Base-by-base conservation (phyloP, 345 rosid genomes). In the Syzygium jambos region DNA sequence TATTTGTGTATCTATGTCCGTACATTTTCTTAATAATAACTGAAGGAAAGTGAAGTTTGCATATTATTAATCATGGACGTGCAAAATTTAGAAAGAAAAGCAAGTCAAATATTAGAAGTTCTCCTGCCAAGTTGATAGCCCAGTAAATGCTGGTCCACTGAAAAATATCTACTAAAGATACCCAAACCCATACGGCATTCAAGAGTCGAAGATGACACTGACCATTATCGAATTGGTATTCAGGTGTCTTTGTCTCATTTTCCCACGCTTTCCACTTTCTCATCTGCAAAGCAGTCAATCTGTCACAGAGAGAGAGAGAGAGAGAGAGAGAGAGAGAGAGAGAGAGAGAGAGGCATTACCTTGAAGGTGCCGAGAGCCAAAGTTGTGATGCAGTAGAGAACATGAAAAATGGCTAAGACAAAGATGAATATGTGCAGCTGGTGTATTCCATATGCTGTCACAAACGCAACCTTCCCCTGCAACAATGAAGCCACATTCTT, bases 181-280 rank as follows among this genome's bases (percentile, higher is more conserved):
- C 9, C 38, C 23, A 38, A 3, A 56, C 53, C 30, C 51, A 46
- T 41, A 46, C 68, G 63, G 52, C 34, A 38, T 57, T 84, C 43
- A 52, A 51, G 59, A 84, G 46, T 73, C 49, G 80, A 73, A 73
- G 80, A 34, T 34, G 51, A 51, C 78, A 23, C 30, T 53, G 77
- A 95, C 97, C 97, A 23, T 95, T 87, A 10, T 92, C 78, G 87
- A 92, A 95, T 86, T 95, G 97, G 87, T 96, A 93, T 77, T 96
- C 98, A 6, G 92, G 88, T 21, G 99, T 95, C 92, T 90, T 93
- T 14, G 98, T 95, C 88, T 97, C 99, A 59, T 92, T 88, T 89
- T 97, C 99, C 99, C 99, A 97, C n/a, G 6, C 73, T 92, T 93
- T 96, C 99, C 99, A 97, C 25, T 89, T 93, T 84, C 93, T 95